Conservation (phyloP, 208 protist species). For the Wallacemonas sp. region DNA sequence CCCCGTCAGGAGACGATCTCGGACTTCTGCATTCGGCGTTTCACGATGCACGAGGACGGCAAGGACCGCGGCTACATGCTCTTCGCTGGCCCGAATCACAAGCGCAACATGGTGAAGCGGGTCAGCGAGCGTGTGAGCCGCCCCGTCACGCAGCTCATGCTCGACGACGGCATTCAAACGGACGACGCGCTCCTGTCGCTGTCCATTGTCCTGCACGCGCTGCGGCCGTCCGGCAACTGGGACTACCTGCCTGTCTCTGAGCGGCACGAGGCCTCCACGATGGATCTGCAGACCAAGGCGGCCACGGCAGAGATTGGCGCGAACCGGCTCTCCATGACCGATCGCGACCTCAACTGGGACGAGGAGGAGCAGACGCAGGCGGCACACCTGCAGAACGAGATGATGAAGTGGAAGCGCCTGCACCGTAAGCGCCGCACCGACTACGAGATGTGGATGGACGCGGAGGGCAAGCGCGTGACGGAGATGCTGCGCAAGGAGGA, state of each 20-base stretch:
- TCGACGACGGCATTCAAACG: constrained; percentile 54
- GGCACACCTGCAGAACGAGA: constrained; percentile 63
- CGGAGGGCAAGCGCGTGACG: constrained; percentile 61
- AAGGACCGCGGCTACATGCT: constrained; percentile 74
- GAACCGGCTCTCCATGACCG: constrained; percentile 63
- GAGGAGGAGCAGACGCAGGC: constrained; percentile 70
- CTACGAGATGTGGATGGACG: constrained; percentile 87
- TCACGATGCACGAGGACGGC: constrained; percentile 26
- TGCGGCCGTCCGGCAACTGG: constrained; percentile 79
- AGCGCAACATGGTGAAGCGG: constrained; percentile 65
- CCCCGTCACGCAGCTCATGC: constrained; percentile 62
- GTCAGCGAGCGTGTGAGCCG: constrained; percentile 40
- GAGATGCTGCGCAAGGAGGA: constrained; percentile 54
- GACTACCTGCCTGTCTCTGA: constrained; percentile 74
- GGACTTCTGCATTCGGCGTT: constrained; percentile 64
- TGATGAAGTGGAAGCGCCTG: constrained; percentile 69
- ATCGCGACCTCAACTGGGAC: constrained; percentile 64
- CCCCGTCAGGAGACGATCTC: constrained; percentile 9
- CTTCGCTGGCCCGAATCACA: constrained; percentile 84
- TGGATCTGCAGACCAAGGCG: constrained; percentile 48
- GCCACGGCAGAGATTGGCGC: constrained; percentile 72
- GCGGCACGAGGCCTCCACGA: constrained; percentile 25
- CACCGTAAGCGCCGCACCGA: constrained; percentile 42
- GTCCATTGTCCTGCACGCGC: constrained; percentile 70
- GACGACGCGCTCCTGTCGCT: constrained; percentile 59